phyloP scores from a whole-genome alignment of 139 green algal genomes.

The Parachlorella kessleri region DNA sequence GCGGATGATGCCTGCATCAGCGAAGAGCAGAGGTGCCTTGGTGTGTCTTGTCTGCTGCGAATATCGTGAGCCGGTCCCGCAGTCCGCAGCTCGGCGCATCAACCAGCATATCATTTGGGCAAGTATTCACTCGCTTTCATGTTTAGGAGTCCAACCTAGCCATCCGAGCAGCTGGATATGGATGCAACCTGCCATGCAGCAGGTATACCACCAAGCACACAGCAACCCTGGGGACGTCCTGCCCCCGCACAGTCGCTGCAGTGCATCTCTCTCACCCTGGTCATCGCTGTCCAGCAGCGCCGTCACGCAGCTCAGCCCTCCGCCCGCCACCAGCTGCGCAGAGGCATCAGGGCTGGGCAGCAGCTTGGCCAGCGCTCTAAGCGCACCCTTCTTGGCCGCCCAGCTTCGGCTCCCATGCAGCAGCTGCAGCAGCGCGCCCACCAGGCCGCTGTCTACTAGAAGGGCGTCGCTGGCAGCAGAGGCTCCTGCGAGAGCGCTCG shows the following conservation, averaged over 20 bases:
- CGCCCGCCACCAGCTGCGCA: conserved; percentile 12
- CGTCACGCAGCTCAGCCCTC: background rate
- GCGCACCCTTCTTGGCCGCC: conserved; percentile 1
- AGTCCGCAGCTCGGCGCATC: no score
- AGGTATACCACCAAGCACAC: background rate
- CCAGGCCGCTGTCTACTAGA: conserved; percentile 3
- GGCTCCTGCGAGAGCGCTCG: conserved; percentile 8
- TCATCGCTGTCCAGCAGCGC: conserved; percentile 2
- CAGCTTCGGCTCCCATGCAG: background rate
- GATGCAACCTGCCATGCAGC: no score
- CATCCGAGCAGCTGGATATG: no score
- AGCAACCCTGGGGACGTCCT: background rate
- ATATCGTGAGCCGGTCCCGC: no score
- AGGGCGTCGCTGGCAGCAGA: background rate
- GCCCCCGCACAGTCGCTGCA: no score
- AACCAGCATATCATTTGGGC: no score
- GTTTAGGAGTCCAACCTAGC: no score
- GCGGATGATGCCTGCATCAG: background rate
- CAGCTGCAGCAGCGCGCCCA: background rate
- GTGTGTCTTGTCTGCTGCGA: no score
- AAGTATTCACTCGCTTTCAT: no score
- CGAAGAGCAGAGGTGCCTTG: no score
- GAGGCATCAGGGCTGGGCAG: background rate
- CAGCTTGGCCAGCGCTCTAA: conserved; percentile 10
- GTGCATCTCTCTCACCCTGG: background rate